phyloP scores from a whole-genome alignment of 169 alveolate genomes.

The Eimeria brunetti region DNA sequence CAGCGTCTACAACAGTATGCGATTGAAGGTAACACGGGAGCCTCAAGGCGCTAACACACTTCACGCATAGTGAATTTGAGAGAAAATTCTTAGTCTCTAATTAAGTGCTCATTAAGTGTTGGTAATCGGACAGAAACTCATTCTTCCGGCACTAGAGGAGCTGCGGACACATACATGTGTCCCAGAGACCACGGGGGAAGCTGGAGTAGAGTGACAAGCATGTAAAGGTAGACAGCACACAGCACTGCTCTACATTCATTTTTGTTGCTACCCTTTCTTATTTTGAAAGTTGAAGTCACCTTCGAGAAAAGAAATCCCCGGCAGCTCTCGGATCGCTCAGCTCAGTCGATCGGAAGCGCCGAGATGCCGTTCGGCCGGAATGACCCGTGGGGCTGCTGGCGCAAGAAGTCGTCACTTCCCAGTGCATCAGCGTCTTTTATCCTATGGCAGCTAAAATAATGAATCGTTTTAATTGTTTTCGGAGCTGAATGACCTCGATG shows the following conservation, averaged over 20 bases:
- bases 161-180: not conserved
- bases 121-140: not conserved
- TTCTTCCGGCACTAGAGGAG: not conserved
- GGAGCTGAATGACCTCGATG: constrained; percentile 11
- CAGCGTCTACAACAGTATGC: not conserved
- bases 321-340: constrained; percentile 34
- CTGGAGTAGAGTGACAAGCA: not conserved
- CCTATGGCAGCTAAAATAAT: not conserved
- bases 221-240: not conserved
- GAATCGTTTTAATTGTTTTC: not conserved
- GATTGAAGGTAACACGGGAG: not conserved
- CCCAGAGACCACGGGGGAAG: not conserved
- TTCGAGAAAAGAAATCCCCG: not conserved
- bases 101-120: not conserved
- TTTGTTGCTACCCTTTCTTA: not conserved
- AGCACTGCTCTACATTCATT: not conserved
- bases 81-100: not conserved
- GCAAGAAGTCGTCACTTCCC: constrained; percentile 22
- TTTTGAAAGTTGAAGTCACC: not conserved
- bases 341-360: constrained; percentile 59
- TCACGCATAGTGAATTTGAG: not conserved
- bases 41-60: not conserved
- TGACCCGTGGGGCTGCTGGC: constrained; percentile 72
- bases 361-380: constrained; percentile 56
- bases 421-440: constrained; percentile 31